Conservation (phyloP, 1,284 basidiomycete species). For the Rhodotorula sp. region DNA sequence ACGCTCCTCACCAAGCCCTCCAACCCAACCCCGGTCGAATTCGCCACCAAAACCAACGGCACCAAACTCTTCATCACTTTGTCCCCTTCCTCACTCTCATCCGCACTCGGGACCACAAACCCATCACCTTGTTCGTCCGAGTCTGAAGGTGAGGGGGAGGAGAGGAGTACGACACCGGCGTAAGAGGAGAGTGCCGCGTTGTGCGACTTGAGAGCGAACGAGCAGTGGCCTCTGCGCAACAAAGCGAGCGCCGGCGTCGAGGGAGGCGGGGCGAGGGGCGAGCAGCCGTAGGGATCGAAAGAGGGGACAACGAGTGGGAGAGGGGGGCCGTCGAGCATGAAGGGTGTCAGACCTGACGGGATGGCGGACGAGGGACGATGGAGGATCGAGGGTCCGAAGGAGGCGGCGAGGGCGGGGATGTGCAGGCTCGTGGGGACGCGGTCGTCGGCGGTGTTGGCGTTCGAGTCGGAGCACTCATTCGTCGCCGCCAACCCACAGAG, state of each 20-base stretch:
- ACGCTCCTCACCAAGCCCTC: conserved; percentile 21
- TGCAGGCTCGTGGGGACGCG: not conserved
- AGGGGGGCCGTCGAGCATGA: conserved; percentile 5
- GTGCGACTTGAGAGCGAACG: conserved; percentile 41
- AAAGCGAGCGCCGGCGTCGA: conserved; percentile 13
- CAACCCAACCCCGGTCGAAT: conserved; percentile 21
- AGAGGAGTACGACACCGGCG: conserved; percentile 40
- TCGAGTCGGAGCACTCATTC: not conserved
- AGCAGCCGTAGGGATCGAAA: conserved; percentile 21
- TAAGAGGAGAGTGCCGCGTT: conserved; percentile 37
- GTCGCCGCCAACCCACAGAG: not conserved
- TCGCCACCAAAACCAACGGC: conserved; percentile 33
- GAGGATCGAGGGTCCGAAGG: conserved; percentile 29
- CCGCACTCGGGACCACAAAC: conserved; percentile 36
- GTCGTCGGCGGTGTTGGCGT: not conserved
- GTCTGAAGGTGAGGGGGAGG: not conserved
- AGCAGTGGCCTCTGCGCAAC: conserved; percentile 39
- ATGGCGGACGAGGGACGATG: not conserved
- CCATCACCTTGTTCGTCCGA: conserved; percentile 14
- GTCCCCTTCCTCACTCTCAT: conserved; percentile 20
- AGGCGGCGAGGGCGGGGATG: conserved; percentile 27
- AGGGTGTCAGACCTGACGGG: not conserved
- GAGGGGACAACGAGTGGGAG: conserved; percentile 13
- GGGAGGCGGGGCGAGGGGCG: conserved; percentile 5
- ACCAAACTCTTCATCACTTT: conserved; percentile 27